These are phyloP conservation scores for Lentithecium fluviatile DNA, from an alignment of 495 filamentous ascomycete species.

Conservation along the genomic window DNA sequence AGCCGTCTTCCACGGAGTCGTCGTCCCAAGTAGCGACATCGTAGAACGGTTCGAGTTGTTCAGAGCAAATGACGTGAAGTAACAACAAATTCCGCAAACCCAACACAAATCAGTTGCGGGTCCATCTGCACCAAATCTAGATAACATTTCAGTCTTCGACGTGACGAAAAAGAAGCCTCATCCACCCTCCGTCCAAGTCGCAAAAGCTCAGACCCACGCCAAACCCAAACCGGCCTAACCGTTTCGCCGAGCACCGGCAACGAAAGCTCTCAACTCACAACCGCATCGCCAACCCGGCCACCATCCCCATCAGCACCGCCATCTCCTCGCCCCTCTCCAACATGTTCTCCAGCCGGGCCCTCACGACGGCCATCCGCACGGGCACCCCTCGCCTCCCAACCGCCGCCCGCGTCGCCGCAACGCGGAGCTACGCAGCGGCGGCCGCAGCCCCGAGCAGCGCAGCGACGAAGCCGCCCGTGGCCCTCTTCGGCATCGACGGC, in stretches of 20 bases:
- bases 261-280: slow-evolving; percentile 1
- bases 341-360: slow-evolving; percentile 64
- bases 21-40: too few relatives aligned
- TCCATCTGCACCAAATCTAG: too few relatives aligned
- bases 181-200: too few relatives aligned
- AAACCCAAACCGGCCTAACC: too few relatives aligned
- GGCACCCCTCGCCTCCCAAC: slow-evolving; percentile 52
- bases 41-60: too few relatives aligned
- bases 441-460: slow-evolving; percentile 58
- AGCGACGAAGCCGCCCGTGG: slow-evolving; percentile 70
- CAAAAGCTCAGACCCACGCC: not conserved
- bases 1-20: too few relatives aligned
- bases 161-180: too few relatives aligned
- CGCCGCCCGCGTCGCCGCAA: slow-evolving; percentile 37
- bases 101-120: too few relatives aligned
- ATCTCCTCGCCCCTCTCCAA: slow-evolving; percentile 36
- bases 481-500: slow-evolving; percentile 92
- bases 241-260: not conserved
- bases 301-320: slow-evolving; percentile 12
- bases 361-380: slow-evolving; percentile 58
- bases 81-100: too few relatives aligned
- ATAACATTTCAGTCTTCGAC: too few relatives aligned
- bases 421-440: slow-evolving; percentile 70
- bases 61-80: too few relatives aligned
- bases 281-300: not conserved